Base-by-base conservation (phyloP, 192 early-diverging fungal genomes). In the Podila minutissima region DNA sequence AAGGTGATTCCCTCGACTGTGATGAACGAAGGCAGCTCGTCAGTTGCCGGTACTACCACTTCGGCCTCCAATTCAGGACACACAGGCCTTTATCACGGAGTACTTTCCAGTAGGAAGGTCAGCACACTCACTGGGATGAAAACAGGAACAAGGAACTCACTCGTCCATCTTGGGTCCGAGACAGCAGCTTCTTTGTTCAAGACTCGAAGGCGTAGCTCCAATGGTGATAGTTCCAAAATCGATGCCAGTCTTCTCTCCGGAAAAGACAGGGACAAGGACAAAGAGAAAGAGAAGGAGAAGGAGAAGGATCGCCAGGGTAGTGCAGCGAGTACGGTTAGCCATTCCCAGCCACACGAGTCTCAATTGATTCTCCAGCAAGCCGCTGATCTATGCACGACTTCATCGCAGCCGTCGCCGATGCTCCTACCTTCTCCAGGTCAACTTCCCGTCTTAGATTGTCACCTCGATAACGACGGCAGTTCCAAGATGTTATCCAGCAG, bases 151-250 rank as follows among this genome's bases (percentile, higher is more conserved):
- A 59, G 74, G 10, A 67, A 28, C 38, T 75, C 74, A 4, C 24
- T 75, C 19, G 66, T 62, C n/a, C n/a, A 50, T 53, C 22, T 75
- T 9, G 74, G 74, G 6, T 60, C 66, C 1, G 68, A 71, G 32
- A 64, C 67, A 13, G 62, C 59, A 9, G 74, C 67, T 3, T 69
- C 74, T 8, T 1, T 75, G 17, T 75, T 75, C 67, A 75, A 64
- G 38, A 10, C 61, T 22, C 38, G 57, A 12, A 63, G 74, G 17
- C 55, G 74, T 7, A 58, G 58, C 55, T 71, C 74, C 12, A 77
- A 77, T 20, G 55, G 58, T 1, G 58, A 77, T 15, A 32, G 22
- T 1, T 57, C 66, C 26, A 67, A 74, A 37, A 0, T 37, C 4
- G 73, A 74, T 10, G 15, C 59, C 11, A 48, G 50, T 5, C n/a